phyloP scores from a whole-genome alignment of 2,329 filamentous ascomycete species.

The Harringtonia aguacate region DNA sequence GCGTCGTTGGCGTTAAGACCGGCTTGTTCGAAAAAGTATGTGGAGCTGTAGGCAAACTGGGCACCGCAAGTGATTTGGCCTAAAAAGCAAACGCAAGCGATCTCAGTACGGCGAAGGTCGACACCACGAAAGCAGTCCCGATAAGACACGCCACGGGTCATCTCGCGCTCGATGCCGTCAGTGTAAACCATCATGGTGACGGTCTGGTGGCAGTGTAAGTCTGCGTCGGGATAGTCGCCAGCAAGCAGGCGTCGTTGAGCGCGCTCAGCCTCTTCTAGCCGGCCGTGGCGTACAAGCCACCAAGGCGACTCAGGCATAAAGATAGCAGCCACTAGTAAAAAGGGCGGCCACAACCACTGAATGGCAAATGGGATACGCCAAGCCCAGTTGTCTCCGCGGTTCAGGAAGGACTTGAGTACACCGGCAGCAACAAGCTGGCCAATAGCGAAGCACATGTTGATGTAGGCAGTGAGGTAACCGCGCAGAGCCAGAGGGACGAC shows the following conservation, averaged over 20 bases:
- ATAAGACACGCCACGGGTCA: constrained; percentile 37
- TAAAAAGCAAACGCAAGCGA: constrained; percentile 25
- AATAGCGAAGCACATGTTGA: constrained; percentile 51
- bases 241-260: constrained; percentile 32
- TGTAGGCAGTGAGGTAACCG: constrained; percentile 41
- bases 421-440: constrained; percentile 46
- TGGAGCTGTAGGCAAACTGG: constrained; percentile 37
- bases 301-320: constrained; percentile 39
- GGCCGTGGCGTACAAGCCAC: constrained; percentile 36
- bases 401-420: constrained; percentile 30
- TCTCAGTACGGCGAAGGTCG: constrained; percentile 41
- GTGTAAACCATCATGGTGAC: too few relatives aligned
- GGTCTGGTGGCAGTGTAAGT: constrained; percentile 19
- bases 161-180: constrained; percentile 42
- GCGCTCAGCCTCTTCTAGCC: constrained; percentile 26
- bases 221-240: neutral
- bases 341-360: constrained; percentile 37
- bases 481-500: constrained; percentile 35
- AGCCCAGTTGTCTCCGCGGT: constrained; percentile 32
- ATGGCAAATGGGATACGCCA: constrained; percentile 36
- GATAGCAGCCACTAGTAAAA: constrained; percentile 32
- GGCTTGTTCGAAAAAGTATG: constrained; percentile 28
- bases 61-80: constrained; percentile 32
- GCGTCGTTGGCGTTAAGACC: constrained; percentile 25
- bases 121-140: constrained; percentile 37